These are phyloP conservation scores for Pestalotiopsis sp. DNA, from an alignment of 2,329 filamentous ascomycete genomes.

Conservation along the genomic window DNA sequence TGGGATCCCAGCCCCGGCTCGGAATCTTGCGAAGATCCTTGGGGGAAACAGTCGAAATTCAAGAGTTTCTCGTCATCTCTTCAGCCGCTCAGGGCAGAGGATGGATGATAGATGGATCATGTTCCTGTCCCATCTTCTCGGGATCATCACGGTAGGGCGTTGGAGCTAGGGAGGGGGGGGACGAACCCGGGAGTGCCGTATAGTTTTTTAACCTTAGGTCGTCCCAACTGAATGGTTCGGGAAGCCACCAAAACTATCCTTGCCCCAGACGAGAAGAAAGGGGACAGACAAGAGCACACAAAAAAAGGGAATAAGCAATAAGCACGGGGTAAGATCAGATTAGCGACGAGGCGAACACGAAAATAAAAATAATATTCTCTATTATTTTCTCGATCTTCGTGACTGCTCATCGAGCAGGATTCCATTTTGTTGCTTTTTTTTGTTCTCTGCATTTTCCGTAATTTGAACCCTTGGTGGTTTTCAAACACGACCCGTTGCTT, in stretches of 20 bases:
- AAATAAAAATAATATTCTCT: background rate
- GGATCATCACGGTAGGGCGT: background rate
- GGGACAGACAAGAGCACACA: background rate
- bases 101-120: background rate
- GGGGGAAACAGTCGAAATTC: background rate
- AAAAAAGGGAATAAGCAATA: background rate
- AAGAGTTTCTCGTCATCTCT: background rate
- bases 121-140: background rate
- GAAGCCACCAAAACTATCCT: constrained; percentile 3
- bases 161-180: background rate
- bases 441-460: background rate
- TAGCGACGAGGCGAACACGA: background rate
- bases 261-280: background rate
- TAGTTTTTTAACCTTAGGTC: background rate
- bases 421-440: background rate
- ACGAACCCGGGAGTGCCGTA: constrained; percentile 3
- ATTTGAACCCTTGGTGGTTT: background rate
- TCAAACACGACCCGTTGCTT: background rate
- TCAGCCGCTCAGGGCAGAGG: background rate
- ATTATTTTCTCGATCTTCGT: background rate
- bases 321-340: background rate
- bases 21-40: background rate
- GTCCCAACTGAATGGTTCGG: constrained; percentile 11
- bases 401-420: background rate
- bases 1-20: background rate